Evolutionary conservation across 768 basidiomycete species (phyloP).

Genomic region (Agaricus blazei): DNA sequence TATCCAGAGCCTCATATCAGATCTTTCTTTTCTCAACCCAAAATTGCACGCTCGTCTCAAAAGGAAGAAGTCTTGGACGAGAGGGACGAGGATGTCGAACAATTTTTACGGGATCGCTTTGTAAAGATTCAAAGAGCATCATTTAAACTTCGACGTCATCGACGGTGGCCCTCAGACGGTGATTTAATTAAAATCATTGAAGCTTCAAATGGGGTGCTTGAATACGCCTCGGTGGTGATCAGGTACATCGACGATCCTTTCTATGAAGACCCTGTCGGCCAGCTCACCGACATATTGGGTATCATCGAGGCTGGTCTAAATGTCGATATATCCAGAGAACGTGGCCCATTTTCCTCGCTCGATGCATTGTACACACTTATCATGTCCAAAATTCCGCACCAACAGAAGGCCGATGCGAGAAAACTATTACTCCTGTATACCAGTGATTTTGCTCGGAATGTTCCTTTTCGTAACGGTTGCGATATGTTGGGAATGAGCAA

Average conservation of each 20-base stretch:
- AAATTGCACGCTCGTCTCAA: background rate
- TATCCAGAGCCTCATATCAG: slow-evolving; percentile 21
- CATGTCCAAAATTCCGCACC: no score
- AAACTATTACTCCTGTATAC: no score
- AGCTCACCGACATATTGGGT: background rate
- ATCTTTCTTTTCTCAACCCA: background rate
- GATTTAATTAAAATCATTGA: slow-evolving; percentile 11
- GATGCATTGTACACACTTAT: no score
- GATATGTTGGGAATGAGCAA: no score
- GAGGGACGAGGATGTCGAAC: slow-evolving; percentile 14
- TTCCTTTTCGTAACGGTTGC: no score
- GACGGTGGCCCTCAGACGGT: slow-evolving; percentile 15
- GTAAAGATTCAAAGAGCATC: background rate
- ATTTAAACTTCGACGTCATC: background rate
- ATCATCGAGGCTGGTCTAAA: no score
- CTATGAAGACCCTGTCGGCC: background rate
- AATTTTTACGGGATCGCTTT: slow-evolving; percentile 11
- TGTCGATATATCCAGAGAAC: no score
- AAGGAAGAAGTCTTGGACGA: slow-evolving; percentile 7
- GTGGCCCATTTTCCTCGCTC: no score
- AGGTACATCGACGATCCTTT: slow-evolving; percentile 14
- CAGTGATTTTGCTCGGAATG: no score
- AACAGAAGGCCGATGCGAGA: no score
- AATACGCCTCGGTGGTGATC: slow-evolving; percentile 17
- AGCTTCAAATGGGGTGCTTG: slow-evolving; percentile 20